These are phyloP conservation scores for Salix arbutifolia DNA, from an alignment of 345 rosid genomes.

Conservation along the genomic window DNA sequence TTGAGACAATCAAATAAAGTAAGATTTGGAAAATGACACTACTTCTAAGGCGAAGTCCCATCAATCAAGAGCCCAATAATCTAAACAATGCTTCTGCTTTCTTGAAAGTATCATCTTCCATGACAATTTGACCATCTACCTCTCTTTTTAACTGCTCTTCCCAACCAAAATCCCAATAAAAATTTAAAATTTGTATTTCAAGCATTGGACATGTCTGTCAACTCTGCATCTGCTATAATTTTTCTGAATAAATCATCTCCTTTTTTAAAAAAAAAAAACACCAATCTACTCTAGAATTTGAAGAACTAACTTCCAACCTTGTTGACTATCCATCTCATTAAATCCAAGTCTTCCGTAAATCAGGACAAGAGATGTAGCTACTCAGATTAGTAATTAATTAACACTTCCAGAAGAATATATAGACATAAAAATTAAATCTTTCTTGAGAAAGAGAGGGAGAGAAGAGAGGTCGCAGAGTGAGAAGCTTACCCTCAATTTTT, in stretches of 20 bases:
- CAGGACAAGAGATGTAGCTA: not conserved
- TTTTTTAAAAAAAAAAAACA: no score
- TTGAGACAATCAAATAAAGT: not conserved
- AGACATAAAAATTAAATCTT: not conserved
- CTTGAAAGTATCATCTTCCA: not conserved
- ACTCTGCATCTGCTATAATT: not conserved
- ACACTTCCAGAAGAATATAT: not conserved
- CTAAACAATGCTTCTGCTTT: not conserved
- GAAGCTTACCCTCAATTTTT: slow-evolving; percentile 67
- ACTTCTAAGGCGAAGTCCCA: not conserved
- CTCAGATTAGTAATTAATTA: not conserved
- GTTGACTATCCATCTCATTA: not conserved
- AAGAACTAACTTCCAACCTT: not conserved
- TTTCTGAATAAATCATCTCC: not conserved
- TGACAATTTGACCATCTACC: not conserved
- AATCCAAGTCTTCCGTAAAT: not conserved
- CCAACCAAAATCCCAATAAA: not conserved
- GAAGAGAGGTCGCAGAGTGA: not conserved
- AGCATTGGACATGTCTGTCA: not conserved
- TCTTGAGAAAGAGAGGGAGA: not conserved
- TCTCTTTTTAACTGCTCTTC: not conserved
- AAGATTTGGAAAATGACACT: not conserved
- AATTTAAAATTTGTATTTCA: not conserved
- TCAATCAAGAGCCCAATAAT: not conserved
- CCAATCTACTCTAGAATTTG: not conserved